Evolutionary conservation across 2,329 filamentous ascomycete genomes (phyloP), one percentile per base, ranked within the genome.

Genomic region (Colletotrichum sansevieriae): DNA sequence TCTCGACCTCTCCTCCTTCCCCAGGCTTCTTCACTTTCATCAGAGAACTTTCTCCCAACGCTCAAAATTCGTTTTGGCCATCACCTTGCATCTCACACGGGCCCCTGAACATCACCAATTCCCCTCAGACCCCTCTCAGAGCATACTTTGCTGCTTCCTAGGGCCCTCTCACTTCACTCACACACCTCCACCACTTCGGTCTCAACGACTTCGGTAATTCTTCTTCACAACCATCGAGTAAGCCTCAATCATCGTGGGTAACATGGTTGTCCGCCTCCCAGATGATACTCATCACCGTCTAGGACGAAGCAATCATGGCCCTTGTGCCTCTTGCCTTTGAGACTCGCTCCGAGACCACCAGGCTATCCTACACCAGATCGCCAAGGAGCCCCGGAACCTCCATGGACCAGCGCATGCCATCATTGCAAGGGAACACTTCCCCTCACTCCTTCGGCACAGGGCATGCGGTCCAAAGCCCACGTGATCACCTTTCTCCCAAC

Each of bases 1-100:
- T 15, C 54, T 29, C 39, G 57, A 47, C 56, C 63, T 54, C 60
- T 52, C 59, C 62, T 52, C 41, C 67, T 44, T 57, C 49, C 41
- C 47, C n/a, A 47, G 46, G 11, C 39, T 65, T 57, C 20, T 49
- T 43, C 29, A 20, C 11, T 44, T 22, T 57, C 25, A 65, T 59
- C 57, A 68, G 35, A 60, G 20, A 63, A 59, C 29, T 20, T 22
- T 67, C 44, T 43, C 25, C 33, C 33, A 22, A 7, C 13, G 4
- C 51, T 9, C 63, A n/a, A 61, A 63, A 43, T 5, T 10, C 43
- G 20, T 20, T n/a, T 51, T 29, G 18, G 22, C 33, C 60, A 64
- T 63, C 68, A 54, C 20, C 43, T 55, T 65, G 52, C 57, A 70
- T 54, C 39, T 25, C 22, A 33, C n/a, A 22, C 3, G 29, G 22